Evolutionary conservation across 331 rosid genomes (phyloP).

Genomic region (Spiraea crenata): DNA sequence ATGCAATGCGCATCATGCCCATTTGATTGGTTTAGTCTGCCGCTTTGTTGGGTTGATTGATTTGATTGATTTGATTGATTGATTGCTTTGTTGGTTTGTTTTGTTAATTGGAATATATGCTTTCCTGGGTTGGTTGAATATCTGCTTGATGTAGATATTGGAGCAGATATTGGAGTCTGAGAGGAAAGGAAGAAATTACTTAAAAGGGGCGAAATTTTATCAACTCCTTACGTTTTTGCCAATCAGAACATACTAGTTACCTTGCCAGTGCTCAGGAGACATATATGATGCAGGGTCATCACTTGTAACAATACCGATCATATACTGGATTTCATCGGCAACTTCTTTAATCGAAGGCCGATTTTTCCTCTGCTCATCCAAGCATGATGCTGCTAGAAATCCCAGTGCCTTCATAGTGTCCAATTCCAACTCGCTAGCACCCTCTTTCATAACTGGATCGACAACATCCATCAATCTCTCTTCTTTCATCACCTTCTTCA

Average conservation of each 20-base stretch:
- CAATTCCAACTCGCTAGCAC: conserved; percentile 2
- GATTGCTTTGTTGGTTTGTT: too few relatives aligned
- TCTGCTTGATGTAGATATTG: too few relatives aligned
- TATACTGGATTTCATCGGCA: conserved; percentile 18
- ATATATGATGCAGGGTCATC: not conserved
- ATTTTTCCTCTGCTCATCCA: conserved; percentile 27
- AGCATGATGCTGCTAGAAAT: conserved; percentile 9
- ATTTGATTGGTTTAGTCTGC: not conserved
- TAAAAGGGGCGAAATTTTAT: too few relatives aligned
- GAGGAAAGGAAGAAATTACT: too few relatives aligned
- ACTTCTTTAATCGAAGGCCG: conserved; percentile 28
- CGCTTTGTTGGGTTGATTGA: not conserved
- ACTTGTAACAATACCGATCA: conserved; percentile 4
- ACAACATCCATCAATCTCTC: conserved; percentile 22
- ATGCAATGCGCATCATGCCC: not conserved
- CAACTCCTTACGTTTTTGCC: too few relatives aligned
- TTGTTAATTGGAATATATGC: too few relatives aligned
- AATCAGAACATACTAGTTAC: not conserved
- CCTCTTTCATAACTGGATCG: conserved; percentile 10
- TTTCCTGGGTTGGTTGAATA: too few relatives aligned
- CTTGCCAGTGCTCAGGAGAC: not conserved
- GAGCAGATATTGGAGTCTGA: too few relatives aligned
- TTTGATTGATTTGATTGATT: too few relatives aligned
- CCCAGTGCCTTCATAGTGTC: conserved; percentile 22
- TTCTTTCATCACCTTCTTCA: conserved; percentile 13